phyloP scores from a whole-genome alignment of 805 yeast genomes.

The Clavispora santaluciae region DNA sequence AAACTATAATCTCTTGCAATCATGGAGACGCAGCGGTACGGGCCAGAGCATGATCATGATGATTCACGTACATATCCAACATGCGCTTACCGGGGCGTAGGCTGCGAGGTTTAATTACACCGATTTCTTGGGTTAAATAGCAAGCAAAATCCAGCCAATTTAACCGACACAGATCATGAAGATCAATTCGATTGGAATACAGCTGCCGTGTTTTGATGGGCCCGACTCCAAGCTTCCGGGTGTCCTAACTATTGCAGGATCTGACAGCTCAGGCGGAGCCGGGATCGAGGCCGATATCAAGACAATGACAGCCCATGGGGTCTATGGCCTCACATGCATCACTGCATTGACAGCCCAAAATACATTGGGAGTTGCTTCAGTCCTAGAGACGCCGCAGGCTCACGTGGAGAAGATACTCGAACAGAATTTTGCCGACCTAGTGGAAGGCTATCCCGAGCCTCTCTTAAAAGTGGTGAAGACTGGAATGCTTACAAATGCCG shows the following conservation, averaged over 20 bases:
- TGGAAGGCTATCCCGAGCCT: slow-evolving; percentile 22
- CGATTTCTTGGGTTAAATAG: too few species aligned
- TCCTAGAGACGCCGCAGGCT: slow-evolving; percentile 38
- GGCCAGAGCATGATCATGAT: too few species aligned
- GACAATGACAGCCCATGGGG: slow-evolving; percentile 68
- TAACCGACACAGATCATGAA: not conserved
- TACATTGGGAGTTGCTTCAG: slow-evolving; percentile 43
- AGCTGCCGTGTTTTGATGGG: too few species aligned
- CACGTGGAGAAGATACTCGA: slow-evolving; percentile 47
- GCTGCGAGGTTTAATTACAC: not conserved
- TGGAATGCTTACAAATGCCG: slow-evolving; percentile 64
- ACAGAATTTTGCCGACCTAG: slow-evolving; percentile 55
- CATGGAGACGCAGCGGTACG: too few species aligned
- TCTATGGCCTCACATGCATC: slow-evolving; percentile 72
- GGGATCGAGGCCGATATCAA: slow-evolving; percentile 88
- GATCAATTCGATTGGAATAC: too few species aligned
- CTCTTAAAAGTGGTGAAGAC: slow-evolving; percentile 66
- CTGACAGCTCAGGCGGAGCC: slow-evolving; percentile 87
- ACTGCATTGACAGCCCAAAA: slow-evolving; percentile 82
- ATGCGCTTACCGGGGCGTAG: not conserved
- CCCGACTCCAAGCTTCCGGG: slow-evolving; percentile 10
- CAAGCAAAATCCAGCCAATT: not conserved
- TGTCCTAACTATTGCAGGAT: slow-evolving; percentile 53
- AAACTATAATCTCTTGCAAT: too few species aligned
- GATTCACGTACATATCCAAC: too few species aligned